Percentiles rank a stretch among this genome's conserved stretches.
Conservation (phyloP, 805 yeast species). For the Kluyveromyces starmeri region DNA sequence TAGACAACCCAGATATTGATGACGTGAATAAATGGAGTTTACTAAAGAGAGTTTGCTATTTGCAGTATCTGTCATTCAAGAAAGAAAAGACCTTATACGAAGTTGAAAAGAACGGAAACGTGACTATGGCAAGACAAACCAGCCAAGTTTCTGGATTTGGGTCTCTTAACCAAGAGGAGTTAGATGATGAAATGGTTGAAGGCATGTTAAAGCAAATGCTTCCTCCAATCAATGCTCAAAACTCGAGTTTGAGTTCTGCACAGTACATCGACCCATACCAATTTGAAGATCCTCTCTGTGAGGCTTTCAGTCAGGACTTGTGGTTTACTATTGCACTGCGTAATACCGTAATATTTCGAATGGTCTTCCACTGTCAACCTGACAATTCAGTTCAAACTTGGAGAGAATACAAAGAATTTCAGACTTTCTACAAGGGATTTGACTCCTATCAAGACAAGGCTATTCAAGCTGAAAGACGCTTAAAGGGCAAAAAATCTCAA, state of each 20-base stretch:
- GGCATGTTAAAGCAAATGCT: slow-evolving; percentile 21
- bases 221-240: slow-evolving; percentile 14
- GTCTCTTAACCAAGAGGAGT: background rate
- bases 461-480: slow-evolving; percentile 23
- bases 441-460: slow-evolving; percentile 20
- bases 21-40: slow-evolving; percentile 60
- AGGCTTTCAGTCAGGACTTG: slow-evolving; percentile 72
- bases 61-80: slow-evolving; percentile 57
- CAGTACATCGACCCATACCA: slow-evolving; percentile 75
- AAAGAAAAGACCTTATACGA: slow-evolving; percentile 27
- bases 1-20: slow-evolving; percentile 38
- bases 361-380: slow-evolving; percentile 90
- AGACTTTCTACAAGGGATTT: slow-evolving; percentile 54
- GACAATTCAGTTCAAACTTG: slow-evolving; percentile 86
- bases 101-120: slow-evolving; percentile 2
- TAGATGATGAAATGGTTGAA: slow-evolving; percentile 25
- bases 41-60: slow-evolving; percentile 59
- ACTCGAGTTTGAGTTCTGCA: slow-evolving; percentile 22
- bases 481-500: background rate
- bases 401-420: slow-evolving; percentile 75
- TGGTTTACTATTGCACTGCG: slow-evolving; percentile 80
- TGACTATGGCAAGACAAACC: slow-evolving; percentile 4
- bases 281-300: slow-evolving; percentile 79
- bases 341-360: slow-evolving; percentile 72
- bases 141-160: background rate